Conservation (phyloP, 2,329 filamentous ascomycete species). For the Epichloe gansuensis region DNA sequence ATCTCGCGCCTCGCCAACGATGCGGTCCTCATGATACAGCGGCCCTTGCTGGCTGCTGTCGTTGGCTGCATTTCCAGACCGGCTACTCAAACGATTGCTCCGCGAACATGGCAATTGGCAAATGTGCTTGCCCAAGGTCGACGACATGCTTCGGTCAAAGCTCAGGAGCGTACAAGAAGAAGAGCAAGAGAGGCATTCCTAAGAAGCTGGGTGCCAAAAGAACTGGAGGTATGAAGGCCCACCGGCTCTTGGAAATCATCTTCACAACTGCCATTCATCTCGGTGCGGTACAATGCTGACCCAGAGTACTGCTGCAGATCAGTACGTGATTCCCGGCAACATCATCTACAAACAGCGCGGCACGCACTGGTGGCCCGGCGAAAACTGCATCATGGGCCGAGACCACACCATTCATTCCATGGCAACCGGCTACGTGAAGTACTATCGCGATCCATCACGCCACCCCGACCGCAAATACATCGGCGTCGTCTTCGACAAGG, state of each 20-base stretch:
- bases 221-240: conserved; percentile 54
- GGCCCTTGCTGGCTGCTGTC: conserved; percentile 31
- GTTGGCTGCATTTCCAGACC: background rate
- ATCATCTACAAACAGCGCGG: conserved; percentile 97
- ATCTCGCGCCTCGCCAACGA: conserved; percentile 16
- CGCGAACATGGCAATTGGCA: conserved; percentile 17
- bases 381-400: conserved; percentile 88
- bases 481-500: conserved; percentile 76
- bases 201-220: conserved; percentile 95
- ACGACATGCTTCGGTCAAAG: conserved; percentile 47
- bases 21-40: conserved; percentile 35
- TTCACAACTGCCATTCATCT: background rate
- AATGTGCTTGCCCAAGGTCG: conserved; percentile 35
- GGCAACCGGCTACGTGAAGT: conserved; percentile 82
- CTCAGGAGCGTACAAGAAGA: conserved; percentile 56
- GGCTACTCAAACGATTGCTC: background rate
- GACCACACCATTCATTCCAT: conserved; percentile 93
- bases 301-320: conserved; percentile 41
- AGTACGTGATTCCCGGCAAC: conserved; percentile 90
- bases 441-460: conserved; percentile 76
- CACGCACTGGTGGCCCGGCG: conserved; percentile 86
- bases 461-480: conserved; percentile 91
- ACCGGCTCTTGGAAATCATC: background rate
- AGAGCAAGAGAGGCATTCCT: conserved; percentile 45
- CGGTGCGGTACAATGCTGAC: background rate